A percentile compares a stretch with the other conserved stretches of the same genome.
phyloP scores from a whole-genome alignment of 1,284 basidiomycete species.

The Cryptococcus sp. region DNA sequence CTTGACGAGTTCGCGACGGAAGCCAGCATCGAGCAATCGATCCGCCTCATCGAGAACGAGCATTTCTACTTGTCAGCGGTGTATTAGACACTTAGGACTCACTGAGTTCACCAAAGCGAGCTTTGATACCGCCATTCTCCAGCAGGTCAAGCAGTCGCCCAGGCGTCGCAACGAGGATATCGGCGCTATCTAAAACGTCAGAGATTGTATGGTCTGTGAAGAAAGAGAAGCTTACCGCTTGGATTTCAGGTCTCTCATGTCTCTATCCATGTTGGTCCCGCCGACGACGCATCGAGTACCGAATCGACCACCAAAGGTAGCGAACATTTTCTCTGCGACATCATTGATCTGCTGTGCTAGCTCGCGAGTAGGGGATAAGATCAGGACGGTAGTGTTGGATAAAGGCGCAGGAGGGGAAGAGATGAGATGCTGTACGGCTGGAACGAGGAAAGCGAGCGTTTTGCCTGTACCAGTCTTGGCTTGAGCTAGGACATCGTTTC shows the following conservation, averaged over 20 bases:
- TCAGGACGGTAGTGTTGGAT: slow-evolving; percentile 43
- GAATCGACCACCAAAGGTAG: slow-evolving; percentile 19
- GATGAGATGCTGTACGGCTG: slow-evolving; percentile 54
- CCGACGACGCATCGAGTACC: slow-evolving; percentile 54
- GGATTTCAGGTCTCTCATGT: slow-evolving; percentile 45
- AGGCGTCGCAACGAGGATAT: slow-evolving; percentile 50
- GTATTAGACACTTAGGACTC: slow-evolving; percentile 12
- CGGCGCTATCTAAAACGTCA: background rate
- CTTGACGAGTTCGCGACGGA: slow-evolving; percentile 42
- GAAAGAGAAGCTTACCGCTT: slow-evolving; percentile 31
- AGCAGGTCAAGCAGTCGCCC: slow-evolving; percentile 55
- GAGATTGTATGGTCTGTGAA: background rate
- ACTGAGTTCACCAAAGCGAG: slow-evolving; percentile 39
- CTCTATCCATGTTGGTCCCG: slow-evolving; percentile 54
- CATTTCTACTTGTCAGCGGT: slow-evolving; percentile 34
- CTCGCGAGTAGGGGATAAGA: slow-evolving; percentile 57
- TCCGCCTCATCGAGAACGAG: slow-evolving; percentile 58
- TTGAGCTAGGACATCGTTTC: slow-evolving; percentile 57
- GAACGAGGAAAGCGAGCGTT: slow-evolving; percentile 59
- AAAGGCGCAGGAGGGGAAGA: slow-evolving; percentile 23
- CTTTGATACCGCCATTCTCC: slow-evolving; percentile 46
- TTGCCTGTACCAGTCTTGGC: slow-evolving; percentile 61
- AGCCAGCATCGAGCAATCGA: slow-evolving; percentile 53
- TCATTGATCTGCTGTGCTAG: slow-evolving; percentile 54
- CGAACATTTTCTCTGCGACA: slow-evolving; percentile 26